Conservation (phyloP, 257 asterid genomes). For the Buddleja alternifolia region DNA sequence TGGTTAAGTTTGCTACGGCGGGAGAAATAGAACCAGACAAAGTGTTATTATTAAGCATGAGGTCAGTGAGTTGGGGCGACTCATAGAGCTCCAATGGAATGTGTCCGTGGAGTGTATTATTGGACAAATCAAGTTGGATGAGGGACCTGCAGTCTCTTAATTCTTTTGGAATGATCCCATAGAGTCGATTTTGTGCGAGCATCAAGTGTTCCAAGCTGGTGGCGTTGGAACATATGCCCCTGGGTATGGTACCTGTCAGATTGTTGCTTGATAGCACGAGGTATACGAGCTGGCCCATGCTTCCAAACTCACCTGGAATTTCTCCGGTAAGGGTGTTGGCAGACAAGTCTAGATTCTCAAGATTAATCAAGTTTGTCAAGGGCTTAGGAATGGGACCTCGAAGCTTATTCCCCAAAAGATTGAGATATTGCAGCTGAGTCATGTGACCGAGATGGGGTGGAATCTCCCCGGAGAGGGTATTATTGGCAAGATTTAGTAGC, state of each 20-base stretch:
- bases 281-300: constrained; percentile 47
- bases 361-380: constrained; percentile 45
- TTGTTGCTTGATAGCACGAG: constrained; percentile 71
- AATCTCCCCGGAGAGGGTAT: constrained; percentile 68
- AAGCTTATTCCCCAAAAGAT: constrained; percentile 76
- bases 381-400: constrained; percentile 66
- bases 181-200: constrained; percentile 61
- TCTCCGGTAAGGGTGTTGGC: constrained; percentile 66
- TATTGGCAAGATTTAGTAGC: constrained; percentile 66
- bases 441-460: constrained; percentile 56
- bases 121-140: constrained; percentile 79
- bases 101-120: constrained; percentile 65
- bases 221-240: constrained; percentile 55
- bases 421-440: constrained; percentile 53
- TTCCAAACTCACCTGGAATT: constrained; percentile 67
- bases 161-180: constrained; percentile 67
- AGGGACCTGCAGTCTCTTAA: constrained; percentile 57
- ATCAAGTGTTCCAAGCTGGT: constrained; percentile 62
- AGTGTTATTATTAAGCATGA: constrained; percentile 78
- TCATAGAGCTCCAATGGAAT: constrained; percentile 75
- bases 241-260: constrained; percentile 68
- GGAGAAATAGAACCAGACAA: constrained; percentile 71
- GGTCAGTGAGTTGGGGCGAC: constrained; percentile 62
- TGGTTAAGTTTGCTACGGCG: constrained; percentile 56
- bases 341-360: constrained; percentile 69